phyloP scores from a whole-genome alignment of 1,139 yeast species.

The Taphrina wiesneri region DNA sequence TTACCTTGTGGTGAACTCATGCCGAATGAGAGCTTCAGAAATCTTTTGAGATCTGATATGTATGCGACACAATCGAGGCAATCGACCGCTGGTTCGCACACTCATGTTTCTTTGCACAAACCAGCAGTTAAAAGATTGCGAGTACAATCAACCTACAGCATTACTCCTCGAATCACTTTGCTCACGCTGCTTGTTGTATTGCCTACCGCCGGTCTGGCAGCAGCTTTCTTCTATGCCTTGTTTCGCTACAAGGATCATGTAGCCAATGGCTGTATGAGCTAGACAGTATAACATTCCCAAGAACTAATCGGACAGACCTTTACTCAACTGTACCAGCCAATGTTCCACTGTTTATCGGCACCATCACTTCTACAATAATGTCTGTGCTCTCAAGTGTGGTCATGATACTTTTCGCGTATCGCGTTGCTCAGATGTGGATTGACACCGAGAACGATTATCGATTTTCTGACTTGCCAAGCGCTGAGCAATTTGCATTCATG shows the following conservation, averaged over 20 bases:
- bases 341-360: constrained; percentile 14
- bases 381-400: constrained; percentile 3
- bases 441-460: neutral
- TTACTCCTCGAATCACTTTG: constrained; percentile 5
- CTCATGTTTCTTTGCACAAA: no score
- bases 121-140: neutral
- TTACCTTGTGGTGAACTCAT: no score
- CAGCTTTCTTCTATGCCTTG: constrained; percentile 11
- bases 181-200: constrained; percentile 7
- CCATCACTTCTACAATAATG: constrained; percentile 13
- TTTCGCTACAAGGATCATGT: constrained; percentile 1
- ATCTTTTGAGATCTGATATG: neutral
- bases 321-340: constrained; percentile 10
- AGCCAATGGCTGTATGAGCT: constrained; percentile 2
- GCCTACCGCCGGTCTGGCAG: neutral
- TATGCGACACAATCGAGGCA: no score
- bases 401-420: constrained; percentile 17
- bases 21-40: neutral
- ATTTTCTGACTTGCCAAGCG: neutral
- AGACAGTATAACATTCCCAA: neutral
- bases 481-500: constrained; percentile 17
- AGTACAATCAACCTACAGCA: neutral
- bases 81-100: neutral
- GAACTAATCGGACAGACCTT: neutral
- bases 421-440: constrained; percentile 14